Evolutionary conservation across 305 asterid genomes (phyloP), one percentile per base, ranked within the genome.

Genomic region (Caryopteris hybrid): DNA sequence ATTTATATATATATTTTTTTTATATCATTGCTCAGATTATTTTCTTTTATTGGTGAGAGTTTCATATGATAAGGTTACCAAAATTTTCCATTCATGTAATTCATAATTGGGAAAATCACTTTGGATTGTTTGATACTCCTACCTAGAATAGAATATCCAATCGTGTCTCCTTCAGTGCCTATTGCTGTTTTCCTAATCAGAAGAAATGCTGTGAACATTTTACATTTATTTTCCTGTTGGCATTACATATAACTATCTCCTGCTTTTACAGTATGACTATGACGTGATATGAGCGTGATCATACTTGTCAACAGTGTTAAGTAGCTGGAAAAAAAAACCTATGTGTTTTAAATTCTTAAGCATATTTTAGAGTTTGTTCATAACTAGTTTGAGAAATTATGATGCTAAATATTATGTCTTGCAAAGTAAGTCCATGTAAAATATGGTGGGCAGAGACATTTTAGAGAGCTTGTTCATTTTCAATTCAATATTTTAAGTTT

Each of bases 61-160:
- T 68, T 45, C 48, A 23, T 45, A 43, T 20, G 60, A 14, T 27
- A 21, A 7, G 21, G 38, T 38, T 11, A 56, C 36, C 75, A 22
- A 63, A 47, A 13, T 50, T 18, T 56, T 6, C 34, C 6, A 13
- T 48, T 16, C 9, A 8, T 46, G 14, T 41, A 10, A 23, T 63
- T 17, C 65, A 57, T 68, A 53, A 39, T 22, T 68, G 17, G 53
- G 56, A 11, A 39, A 50, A 48, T 46, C 53, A 29, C 50, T 55
- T 6, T 50, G 60, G 46, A 31, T 72, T 50, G 48, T 66, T 72
- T 66, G 55, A 57, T 66, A 8, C 41, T 13, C 22, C n/a, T n/a
- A n/a, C 60, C 45, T 18, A 9, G 47, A 48, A 45, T 50, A 39
- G 18, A 2, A 48, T 23, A 22, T 34, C 13, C 34, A 69, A 36